Base-by-base conservation (phyloP, 495 filamentous ascomycete species). In the Xylaria scruposa region DNA sequence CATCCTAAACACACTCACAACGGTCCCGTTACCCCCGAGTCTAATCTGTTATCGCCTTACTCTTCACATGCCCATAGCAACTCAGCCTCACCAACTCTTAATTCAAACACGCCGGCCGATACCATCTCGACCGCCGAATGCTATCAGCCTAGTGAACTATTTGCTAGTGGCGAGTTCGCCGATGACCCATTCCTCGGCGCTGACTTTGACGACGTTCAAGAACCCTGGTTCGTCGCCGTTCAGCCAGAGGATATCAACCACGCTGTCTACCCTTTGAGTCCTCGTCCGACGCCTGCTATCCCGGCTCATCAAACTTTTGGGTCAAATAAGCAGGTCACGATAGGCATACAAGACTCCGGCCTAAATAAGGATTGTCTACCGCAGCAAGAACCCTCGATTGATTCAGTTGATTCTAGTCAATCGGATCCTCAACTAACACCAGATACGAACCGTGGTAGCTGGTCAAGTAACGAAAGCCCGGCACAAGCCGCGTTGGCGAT, bases 381-480 rank as follows among this genome's bases (percentile, higher is more conserved):
- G 29, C 65, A 76, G 69, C 47, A 70, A 75, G 64, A 78, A 49
- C 75, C 78, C 8, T 74, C 71, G 29, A 70, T 75, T 53, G 59
- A 78, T n/a, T 82, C 77, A 24, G 26, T 75, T 15, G 71, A 75
- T 26, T 78, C 72, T 63, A 79, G 69, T 63, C 80, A 76, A 42
- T 61, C 78, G 13, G 72, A 67, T 15, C 72, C 76, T 67, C 82
- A 85, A 72, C 72, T 84, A 49, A 88, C 87, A n/a, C 85, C 85
- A 1, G 80, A 83, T 56, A 84, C 81, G 19, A 85, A 81, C 73
- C 82, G 79, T 46, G 86, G 79, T 56, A 83, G 81, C 46, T 79
- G 80, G 38, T 85, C 85, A 17, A 86, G 85, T 72, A 85, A 85
- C 68, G 83, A 85, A 72, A 83, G 80, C 33, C 69, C 82, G 40